These are phyloP conservation scores for Hirschioporus abietinus DNA, from an alignment of 768 basidiomycete genomes.

Conservation along the genomic window DNA sequence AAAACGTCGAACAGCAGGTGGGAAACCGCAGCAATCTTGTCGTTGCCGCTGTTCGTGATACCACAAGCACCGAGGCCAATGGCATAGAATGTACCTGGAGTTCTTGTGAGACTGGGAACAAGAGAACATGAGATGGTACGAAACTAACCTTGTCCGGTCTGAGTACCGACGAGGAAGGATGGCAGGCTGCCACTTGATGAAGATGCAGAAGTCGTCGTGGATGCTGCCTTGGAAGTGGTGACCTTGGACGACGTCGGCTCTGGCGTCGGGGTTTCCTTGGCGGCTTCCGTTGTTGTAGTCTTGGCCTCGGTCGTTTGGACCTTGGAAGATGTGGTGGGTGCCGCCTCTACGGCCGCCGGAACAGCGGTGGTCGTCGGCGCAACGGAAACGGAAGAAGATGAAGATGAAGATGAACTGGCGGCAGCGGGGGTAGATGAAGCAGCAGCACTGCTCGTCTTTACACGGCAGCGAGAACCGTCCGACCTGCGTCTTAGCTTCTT, in stretches of 20 bases:
- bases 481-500: constrained; percentile 1
- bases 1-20: constrained; percentile 48
- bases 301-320: no score
- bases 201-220: constrained; percentile 8
- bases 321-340: constrained; percentile 8
- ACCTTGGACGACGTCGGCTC: constrained; percentile 20
- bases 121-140: constrained; percentile 3
- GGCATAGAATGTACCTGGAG: constrained; percentile 46
- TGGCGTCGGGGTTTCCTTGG: constrained; percentile 15
- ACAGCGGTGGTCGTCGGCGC: constrained; percentile 6
- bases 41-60: constrained; percentile 42
- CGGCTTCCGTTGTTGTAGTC: no score
- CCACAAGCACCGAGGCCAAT: constrained; percentile 66
- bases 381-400: constrained; percentile 12
- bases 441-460: constrained; percentile 4
- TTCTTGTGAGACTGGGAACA: constrained; percentile 6
- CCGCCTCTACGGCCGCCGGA: not conserved
- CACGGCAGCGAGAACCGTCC: not conserved
- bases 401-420: no score
- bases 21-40: constrained; percentile 58
- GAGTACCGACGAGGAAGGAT: constrained; percentile 42
- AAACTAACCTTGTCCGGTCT: constrained; percentile 41
- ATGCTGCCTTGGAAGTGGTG: constrained; percentile 14
- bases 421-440: constrained; percentile 17
- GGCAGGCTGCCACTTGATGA: constrained; percentile 17